Conservation (phyloP, 495 filamentous ascomycete genomes). For the Apodospora peruviana region DNA sequence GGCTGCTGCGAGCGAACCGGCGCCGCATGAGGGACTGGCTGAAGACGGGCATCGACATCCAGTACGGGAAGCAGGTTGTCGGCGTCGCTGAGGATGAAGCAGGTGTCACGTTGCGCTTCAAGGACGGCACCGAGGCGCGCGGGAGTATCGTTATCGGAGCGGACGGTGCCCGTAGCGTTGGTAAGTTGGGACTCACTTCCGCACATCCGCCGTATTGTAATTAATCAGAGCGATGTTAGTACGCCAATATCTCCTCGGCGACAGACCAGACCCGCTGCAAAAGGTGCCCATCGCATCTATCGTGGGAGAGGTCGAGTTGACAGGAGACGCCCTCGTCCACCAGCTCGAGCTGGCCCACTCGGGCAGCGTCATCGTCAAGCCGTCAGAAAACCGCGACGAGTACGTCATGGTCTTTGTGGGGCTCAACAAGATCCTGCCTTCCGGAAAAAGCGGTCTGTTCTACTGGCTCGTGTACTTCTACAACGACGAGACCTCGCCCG, state of each 20-base stretch:
- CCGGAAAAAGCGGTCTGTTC: slow-evolving; percentile 19
- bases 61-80: slow-evolving; percentile 18
- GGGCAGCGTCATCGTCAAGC: slow-evolving; percentile 12
- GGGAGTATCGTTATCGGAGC: slow-evolving; percentile 46
- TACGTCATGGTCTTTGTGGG: slow-evolving; percentile 13
- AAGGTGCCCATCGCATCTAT: slow-evolving; percentile 17
- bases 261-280: slow-evolving; percentile 12
- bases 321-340: slow-evolving; percentile 17
- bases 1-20: slow-evolving; percentile 24
- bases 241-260: slow-evolving; percentile 30
- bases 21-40: slow-evolving; percentile 20
- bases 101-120: slow-evolving; percentile 21
- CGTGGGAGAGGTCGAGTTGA: slow-evolving; percentile 16
- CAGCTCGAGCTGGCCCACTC: slow-evolving; percentile 23
- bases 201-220: not conserved
- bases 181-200: slow-evolving; percentile 8
- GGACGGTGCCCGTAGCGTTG: slow-evolving; percentile 40
- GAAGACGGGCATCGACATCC: slow-evolving; percentile 19
- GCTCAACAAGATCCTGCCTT: slow-evolving; percentile 13
- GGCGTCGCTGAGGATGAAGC: slow-evolving; percentile 18
- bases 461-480: slow-evolving; percentile 20
- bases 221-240: slow-evolving; percentile 3
- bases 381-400: slow-evolving; percentile 7
- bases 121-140: slow-evolving; percentile 30
- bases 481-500: slow-evolving; percentile 12